Base-by-base conservation (phyloP, 2,329 filamentous ascomycete genomes). In the Ustilaginoidea virens region DNA sequence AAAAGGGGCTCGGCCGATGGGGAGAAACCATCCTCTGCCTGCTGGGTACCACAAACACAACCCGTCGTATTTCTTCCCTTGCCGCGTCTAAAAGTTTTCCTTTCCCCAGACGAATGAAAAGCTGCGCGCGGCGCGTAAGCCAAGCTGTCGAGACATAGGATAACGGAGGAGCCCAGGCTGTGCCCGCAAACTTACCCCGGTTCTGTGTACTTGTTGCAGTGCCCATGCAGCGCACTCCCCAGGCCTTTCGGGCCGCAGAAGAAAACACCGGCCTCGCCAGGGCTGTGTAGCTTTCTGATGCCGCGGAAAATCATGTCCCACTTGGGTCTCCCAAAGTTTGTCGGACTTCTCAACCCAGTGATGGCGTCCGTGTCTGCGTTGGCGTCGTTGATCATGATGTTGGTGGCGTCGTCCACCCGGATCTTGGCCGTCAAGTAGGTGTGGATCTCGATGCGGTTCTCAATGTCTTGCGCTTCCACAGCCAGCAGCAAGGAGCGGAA, bases 341-440 rank as follows among this genome's bases (percentile, higher is more conserved):
- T 90, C 13, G 80, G 80, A 31, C 80, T 77, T 27, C 80, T 68
- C 17, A 90, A 66, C 31, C 82, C 81, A 1, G 81, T 90, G 48
- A 90, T 86, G 43, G 80, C 74, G 50, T 90, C 80, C 52, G 78
- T 79, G 49, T 87, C 79, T 39, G 78, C 77, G 46, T 85, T 81
- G 49, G 76, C 80, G 43, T 86, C 80, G 58, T 87, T 86, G 63
- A 87, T 85, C 80, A 87, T 87, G 58, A 90, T 87, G 57, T 90
- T 87, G 25, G 80, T 85, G 28, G 80, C 80, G 46, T 87, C 81
- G 49, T 86, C 80, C 16, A 72, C 69, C 60, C 85, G 83, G 58
- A 87, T 85, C 62, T 80, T 83, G 44, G 80, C 81, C 3, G 81
- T 90, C 33, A 92, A 66, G 51, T 90, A 92, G 1, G 80, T 85